phyloP scores from a whole-genome alignment of 768 basidiomycete species.

The Amanita subjunquillea region DNA sequence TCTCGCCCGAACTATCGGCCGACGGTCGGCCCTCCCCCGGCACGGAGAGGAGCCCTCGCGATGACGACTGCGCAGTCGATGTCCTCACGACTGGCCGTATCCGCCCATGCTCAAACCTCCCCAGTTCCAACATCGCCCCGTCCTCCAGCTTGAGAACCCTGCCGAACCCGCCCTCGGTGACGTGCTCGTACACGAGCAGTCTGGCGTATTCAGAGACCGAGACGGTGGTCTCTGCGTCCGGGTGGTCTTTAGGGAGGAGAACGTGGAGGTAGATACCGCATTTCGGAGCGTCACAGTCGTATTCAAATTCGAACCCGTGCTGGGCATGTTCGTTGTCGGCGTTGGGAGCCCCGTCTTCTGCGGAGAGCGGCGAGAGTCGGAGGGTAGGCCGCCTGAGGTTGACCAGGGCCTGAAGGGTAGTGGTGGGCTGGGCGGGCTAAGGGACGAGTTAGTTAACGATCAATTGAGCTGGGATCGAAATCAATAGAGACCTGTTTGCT shows the following conservation, averaged over 20 bases:
- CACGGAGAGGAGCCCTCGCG: too few species aligned
- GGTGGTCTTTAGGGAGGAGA: slow-evolving; percentile 55
- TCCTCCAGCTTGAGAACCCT: slow-evolving; percentile 64
- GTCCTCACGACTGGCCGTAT: not conserved
- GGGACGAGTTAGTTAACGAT: not conserved
- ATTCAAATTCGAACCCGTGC: slow-evolving; percentile 84
- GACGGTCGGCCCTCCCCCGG: too few species aligned
- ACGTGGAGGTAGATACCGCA: slow-evolving; percentile 76
- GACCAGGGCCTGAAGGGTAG: slow-evolving; percentile 88
- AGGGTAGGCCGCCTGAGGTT: slow-evolving; percentile 90
- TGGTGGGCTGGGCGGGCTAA: slow-evolving; percentile 75
- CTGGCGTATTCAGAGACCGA: slow-evolving; percentile 27
- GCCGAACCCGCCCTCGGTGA: slow-evolving; percentile 79
- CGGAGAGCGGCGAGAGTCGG: slow-evolving; percentile 55
- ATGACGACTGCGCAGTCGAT: too few species aligned
- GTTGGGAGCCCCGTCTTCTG: slow-evolving; percentile 29
- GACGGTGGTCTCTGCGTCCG: slow-evolving; percentile 33
- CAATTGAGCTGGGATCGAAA: not conserved
- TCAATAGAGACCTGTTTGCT: slow-evolving; percentile 61
- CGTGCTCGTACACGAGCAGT: slow-evolving; percentile 49
- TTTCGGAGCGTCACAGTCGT: slow-evolving; percentile 83
- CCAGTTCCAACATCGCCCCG: slow-evolving; percentile 72
- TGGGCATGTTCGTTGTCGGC: slow-evolving; percentile 17
- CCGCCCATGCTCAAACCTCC: slow-evolving; percentile 46
- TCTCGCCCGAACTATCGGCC: not conserved